Conservation (phyloP, 2,329 filamentous ascomycete genomes). For the Fusarium lateritium region DNA sequence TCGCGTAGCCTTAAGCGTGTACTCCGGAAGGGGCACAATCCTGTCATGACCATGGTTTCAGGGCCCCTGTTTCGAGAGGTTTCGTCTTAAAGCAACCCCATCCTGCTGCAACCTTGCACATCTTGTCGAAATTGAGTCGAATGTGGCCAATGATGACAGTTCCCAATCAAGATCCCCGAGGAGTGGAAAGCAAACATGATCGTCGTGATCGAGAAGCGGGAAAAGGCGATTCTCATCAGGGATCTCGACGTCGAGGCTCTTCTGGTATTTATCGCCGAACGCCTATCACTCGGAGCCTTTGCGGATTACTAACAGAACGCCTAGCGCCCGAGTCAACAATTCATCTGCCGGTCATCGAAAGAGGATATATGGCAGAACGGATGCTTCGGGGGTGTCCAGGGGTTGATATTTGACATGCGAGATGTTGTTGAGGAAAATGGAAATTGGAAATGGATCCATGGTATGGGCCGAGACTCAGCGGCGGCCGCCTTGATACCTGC, state of each 20-base stretch:
- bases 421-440: constrained; percentile 4
- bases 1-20: constrained; percentile 17
- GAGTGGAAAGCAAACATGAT: constrained; percentile 3
- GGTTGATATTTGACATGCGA: constrained; percentile 17
- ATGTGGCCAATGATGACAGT: neutral
- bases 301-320: neutral
- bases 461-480: constrained; percentile 22
- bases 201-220: neutral
- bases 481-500: constrained; percentile 1
- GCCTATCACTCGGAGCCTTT: constrained; percentile 1
- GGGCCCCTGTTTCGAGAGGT: constrained; percentile 39
- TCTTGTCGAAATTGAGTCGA: neutral
- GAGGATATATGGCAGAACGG: constrained; percentile 14
- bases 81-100: constrained; percentile 12
- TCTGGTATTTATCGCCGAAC: neutral
- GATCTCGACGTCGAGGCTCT: neutral
- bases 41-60: constrained; percentile 26
- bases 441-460: constrained; percentile 23
- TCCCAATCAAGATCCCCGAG: constrained; percentile 3
- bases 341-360: constrained; percentile 11
- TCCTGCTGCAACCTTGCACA: constrained; percentile 10
- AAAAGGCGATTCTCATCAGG: constrained; percentile 1
- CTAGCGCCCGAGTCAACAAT: constrained; percentile 4
- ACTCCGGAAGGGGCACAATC: neutral
- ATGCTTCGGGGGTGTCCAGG: constrained; percentile 6